Base-by-base conservation (phyloP, 345 rosid genomes). In the Zanthoxylum bungeanum region DNA sequence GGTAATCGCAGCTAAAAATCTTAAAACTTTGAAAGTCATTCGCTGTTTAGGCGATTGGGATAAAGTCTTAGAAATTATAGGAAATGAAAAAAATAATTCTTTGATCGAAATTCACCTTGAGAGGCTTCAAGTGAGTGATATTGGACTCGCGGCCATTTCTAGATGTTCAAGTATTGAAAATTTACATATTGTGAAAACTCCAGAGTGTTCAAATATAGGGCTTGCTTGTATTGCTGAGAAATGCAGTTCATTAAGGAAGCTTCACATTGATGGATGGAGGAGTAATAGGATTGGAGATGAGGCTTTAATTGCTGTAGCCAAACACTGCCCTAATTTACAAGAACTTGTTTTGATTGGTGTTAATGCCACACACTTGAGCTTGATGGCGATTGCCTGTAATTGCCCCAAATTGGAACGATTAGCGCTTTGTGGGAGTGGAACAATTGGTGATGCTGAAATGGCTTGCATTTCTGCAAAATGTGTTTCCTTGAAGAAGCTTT, bases 31-130 rank as follows among this genome's bases (percentile, higher is more conserved):
- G 85, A 91, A 81, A 80, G 76, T 93, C 16, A 88, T 93, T 71
- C 85, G 85, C 39, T 93, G 98, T 79, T 75, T 85, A 57, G 98
- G 98, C 31, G 86, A 87, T 55, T 91, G 98, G 98, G 97, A 93
- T 67, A 73, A 74, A 5, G 80, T 89, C 5, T 85, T 93, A 40
- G 71, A 71, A n/a, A 78, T 71, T 33, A 79, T 90, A 19, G 92
- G 87, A 56, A 81, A 75, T 4, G 60, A 46, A 5, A 66, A 77
- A 16, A 69, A 60, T 14, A 64, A 30, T 44, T 69, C 73, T 37
- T 73, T 91, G 53, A 71, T 51, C 24, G 97, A 89, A 66, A 78
- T 89, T 79, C 97, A 91, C 67, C 72, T 93, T 6, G 97, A 93
- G 88, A 90, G 89, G 82, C 85, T 94, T 44, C 97, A 85, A 71